Evolutionary conservation across 208 protist species (phyloP), one percentile per base, ranked within the genome.

Genomic region (Herpetomonas samuelpessoai): DNA sequence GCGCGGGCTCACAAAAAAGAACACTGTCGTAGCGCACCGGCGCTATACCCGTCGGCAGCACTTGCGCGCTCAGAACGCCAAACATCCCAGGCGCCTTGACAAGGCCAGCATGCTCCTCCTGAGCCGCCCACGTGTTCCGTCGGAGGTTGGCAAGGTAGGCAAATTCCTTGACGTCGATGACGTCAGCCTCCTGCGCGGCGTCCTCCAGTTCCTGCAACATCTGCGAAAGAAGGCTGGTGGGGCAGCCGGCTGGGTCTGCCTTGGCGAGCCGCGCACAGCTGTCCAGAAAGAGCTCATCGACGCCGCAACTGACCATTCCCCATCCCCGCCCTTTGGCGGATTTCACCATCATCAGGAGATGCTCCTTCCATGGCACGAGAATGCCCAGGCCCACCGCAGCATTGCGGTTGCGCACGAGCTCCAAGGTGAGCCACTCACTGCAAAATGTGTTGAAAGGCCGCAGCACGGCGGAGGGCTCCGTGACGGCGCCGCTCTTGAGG

Each of bases 361-460:
- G 84, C 65, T 91, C 84, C 26, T 79, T 87, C 88, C 88, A 95
- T 70, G 84, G 80, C 26, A 71, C 48, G 19, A 92, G 69, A 30
- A 91, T 69, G 14, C 68, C 25, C 21, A 79, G 12, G 2, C 74
- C 76, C 44, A 70, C 74, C 4, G 41, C 57, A 21, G 54, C 41
- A n/a, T 68, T 60, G 9, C 76, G 67, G 61, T 86, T 91, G 38
- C 82, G 77, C 47, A 88, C 68, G 12, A 95, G 58, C 64, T 89
- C 82, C 26, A 91, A 67, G 63, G 65, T 48, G 55, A 91, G 66
- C 85, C 88, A 95, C 53, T 80, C 57, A 24, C 68, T 49, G 53
- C 82, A 92, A 68, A 92, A 92, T 1, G 76, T 76, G 62, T 91
- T 81, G 62, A 95, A 95, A 2, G 88, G 85, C n/a, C 61, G 71